These are phyloP conservation scores for Hypericum perforatum DNA, from an alignment of 345 rosid genomes.

Conservation along the genomic window DNA sequence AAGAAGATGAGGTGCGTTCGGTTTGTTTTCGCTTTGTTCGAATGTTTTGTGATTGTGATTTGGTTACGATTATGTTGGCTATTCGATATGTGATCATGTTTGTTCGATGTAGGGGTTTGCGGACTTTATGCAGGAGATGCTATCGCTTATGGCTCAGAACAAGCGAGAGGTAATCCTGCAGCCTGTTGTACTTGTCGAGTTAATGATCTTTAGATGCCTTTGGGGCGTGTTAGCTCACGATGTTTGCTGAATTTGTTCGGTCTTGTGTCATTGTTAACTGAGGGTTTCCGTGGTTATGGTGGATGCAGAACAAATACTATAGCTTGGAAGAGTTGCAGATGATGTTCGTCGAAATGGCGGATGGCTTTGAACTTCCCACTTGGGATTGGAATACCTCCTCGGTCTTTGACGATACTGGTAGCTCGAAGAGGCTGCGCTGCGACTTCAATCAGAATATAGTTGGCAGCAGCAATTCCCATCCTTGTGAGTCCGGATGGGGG, in stretches of 20 bases:
- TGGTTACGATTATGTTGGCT: background rate
- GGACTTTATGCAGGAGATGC: slow-evolving; percentile 45
- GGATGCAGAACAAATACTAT: slow-evolving; percentile 26
- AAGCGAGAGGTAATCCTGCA: slow-evolving; percentile 25
- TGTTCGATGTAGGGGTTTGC: slow-evolving; percentile 32
- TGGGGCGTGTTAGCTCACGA: too few relatives aligned
- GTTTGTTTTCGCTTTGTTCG: background rate
- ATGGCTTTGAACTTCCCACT: slow-evolving; percentile 23
- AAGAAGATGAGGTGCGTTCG: slow-evolving; percentile 36
- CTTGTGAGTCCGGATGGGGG: slow-evolving; percentile 8
- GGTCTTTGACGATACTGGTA: slow-evolving; percentile 6
- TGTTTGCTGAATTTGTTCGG: too few relatives aligned
- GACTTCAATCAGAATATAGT: slow-evolving; percentile 3
- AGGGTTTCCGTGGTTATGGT: background rate
- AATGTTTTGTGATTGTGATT: background rate
- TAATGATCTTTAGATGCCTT: too few relatives aligned
- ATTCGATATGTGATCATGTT: background rate
- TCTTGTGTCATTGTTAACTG: too few relatives aligned
- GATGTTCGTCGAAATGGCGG: slow-evolving; percentile 39
- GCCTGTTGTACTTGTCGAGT: too few relatives aligned
- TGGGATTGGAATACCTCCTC: slow-evolving; percentile 9
- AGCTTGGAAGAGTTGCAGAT: slow-evolving; percentile 39
- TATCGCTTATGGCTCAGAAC: slow-evolving; percentile 34
- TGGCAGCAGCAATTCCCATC: background rate
- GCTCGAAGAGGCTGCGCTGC: slow-evolving; percentile 15